Evolutionary conservation across 306 rosid species (phyloP).

Genomic region (Citrullus mucosospermus): DNA sequence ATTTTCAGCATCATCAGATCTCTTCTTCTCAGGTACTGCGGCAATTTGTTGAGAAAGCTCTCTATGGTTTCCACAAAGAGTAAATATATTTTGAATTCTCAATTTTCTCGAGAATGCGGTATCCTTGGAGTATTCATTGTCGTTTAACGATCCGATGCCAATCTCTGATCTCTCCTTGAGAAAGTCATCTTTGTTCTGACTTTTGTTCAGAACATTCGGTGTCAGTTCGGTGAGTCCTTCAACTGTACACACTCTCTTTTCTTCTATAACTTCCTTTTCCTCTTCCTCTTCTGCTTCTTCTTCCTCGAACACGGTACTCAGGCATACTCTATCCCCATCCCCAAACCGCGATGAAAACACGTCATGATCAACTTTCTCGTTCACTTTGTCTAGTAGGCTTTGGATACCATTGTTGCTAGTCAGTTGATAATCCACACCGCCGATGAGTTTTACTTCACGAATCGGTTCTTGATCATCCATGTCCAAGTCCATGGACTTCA

Average conservation of each 20-base stretch:
- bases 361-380: conserved; percentile 17
- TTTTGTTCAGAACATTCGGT: conserved; percentile 14
- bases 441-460: conserved; percentile 36
- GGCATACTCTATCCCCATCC: conserved; percentile 43
- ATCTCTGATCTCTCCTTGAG: conserved; percentile 30
- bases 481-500: conserved; percentile 94
- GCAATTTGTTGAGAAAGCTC: conserved; percentile 54
- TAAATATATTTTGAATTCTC: conserved; percentile 76
- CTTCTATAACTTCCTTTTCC: conserved; percentile 82
- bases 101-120: conserved; percentile 27
- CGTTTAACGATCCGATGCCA: conserved; percentile 13
- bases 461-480: conserved; percentile 84
- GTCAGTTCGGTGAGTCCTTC: conserved; percentile 17
- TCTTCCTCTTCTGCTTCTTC: conserved; percentile 55
- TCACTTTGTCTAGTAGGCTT: conserved; percentile 22
- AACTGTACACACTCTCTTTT: conserved; percentile 56
- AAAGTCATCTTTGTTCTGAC: conserved; percentile 28
- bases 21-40: conserved; percentile 29
- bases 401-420: conserved; percentile 20
- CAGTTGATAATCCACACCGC: conserved; percentile 25
- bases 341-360: conserved; percentile 35
- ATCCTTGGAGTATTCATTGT: conserved; percentile 21
- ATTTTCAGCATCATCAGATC: conserved; percentile 16
- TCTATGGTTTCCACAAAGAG: conserved; percentile 90
- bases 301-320: conserved; percentile 83